Evolutionary conservation across 352 stramenopile species (phyloP), one percentile per base, ranked within the genome.

Genomic region (Phytopythium sindhum): DNA sequence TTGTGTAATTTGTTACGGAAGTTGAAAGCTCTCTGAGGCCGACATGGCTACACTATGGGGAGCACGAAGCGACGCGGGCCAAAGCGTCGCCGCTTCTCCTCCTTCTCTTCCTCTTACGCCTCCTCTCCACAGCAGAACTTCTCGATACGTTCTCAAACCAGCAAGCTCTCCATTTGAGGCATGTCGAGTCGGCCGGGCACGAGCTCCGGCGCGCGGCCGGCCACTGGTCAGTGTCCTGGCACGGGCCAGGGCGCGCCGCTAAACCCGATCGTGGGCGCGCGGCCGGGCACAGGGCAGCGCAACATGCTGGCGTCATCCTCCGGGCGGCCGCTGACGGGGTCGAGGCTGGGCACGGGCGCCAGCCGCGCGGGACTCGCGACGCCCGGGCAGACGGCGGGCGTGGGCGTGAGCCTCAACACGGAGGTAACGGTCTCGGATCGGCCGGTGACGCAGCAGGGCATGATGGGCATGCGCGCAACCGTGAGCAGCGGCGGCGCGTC

Each of bases 371-470:
- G 37, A 4, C 68, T 74, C 21, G 72, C 81, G 0, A 90, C 83
- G 28, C 81, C 83, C 11, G 83, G 83, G 4, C 80, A 90, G 57
- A 89, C 77, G 0, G 84, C 84, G 5, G 84, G 84, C 50, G 89
- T 74, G 33, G 85, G 86, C 21, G 76, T 95, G 47, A 91, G 84
- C 42, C 74, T 97, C n/a, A 96, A 90, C 67, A 96, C 92, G 2
- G 90, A 95, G 62, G 88, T 97, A 51, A 95, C 93, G 33, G 88
- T 98, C 17, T 92, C 90, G 26, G 90, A 98, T 31, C 75, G 93
- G 9, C 91, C 93, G 2, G 90, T 98, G 63, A 98, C 91, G 19
- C 88, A 97, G 61, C 91, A 98, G 64, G 91, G 93, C 50, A 97
- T 97, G 86, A 90, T 91, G 71, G 91, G 93, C 44, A 97, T 98